Percentiles rank a stretch among this genome's conserved stretches.
Evolutionary conservation across 148 eudicot genomes (phyloP).

Genomic region (Nepenthes mirabilis): DNA sequence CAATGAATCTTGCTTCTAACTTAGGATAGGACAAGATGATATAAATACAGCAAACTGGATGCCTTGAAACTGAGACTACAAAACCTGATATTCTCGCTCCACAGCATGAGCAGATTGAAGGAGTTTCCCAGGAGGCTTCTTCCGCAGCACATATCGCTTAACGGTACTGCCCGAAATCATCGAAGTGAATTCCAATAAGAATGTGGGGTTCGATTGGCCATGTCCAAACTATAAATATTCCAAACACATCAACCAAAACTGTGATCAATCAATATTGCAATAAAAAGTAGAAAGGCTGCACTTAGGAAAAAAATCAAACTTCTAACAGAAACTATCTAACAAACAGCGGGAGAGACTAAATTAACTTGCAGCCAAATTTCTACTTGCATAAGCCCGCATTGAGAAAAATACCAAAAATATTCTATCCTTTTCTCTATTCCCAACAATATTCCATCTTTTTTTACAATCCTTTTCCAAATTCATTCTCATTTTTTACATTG

Average conservation of each 20-base stretch:
- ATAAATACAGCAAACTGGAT: too few relatives aligned
- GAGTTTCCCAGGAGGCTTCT: conserved; percentile 78
- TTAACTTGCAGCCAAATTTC: neutral
- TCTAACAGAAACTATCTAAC: neutral
- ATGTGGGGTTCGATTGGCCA: conserved; percentile 96
- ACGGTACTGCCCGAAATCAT: conserved; percentile 28
- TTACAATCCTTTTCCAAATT: too few relatives aligned
- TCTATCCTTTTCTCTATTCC: too few relatives aligned
- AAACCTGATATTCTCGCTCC: conserved; percentile 78
- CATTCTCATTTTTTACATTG: too few relatives aligned
- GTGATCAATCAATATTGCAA: conserved; percentile 1
- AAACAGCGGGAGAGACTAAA: neutral
- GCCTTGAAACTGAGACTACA: neutral
- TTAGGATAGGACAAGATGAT: too few relatives aligned
- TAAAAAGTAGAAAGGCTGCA: conserved; percentile 1
- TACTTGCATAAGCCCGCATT: too few relatives aligned
- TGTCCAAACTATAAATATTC: conserved; percentile 60
- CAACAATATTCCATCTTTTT: too few relatives aligned
- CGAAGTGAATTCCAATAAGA: conserved; percentile 45
- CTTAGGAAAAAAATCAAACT: neutral
- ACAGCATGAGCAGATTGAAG: conserved; percentile 95
- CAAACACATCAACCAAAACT: conserved; percentile 1
- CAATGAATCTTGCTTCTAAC: too few relatives aligned
- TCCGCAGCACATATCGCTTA: conserved; percentile 69
- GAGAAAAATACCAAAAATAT: too few relatives aligned